Evolutionary conservation across 2,329 filamentous ascomycete species (phyloP), one percentile per base, ranked within the genome.

Genomic region (Cladosporium halotolerans): DNA sequence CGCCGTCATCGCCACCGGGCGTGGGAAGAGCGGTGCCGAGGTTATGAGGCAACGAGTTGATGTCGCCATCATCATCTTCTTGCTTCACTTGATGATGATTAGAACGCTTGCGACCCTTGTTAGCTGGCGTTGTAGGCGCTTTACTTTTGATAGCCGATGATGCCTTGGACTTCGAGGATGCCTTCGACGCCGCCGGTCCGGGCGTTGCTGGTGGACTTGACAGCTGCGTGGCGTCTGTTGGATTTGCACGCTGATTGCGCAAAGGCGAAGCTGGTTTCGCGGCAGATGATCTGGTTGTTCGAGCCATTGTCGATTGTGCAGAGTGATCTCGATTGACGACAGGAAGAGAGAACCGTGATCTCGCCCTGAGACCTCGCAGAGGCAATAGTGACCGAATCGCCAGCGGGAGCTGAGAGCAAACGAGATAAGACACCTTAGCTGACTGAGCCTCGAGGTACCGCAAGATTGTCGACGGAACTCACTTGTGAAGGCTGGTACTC

Each of bases 21-120:
- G 55, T 70, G 42, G 53, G 68, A 52, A 67, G 50, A 14, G 63
- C 57, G 6, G 66, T 65, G 5, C 77, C 79, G n/a, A 83, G 66
- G 45, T 80, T 81, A 64, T 83, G 80, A 13, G 79, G 79, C 36
- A 82, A 67, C 45, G 79, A 75, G 55, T 79, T 70, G 51, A 70
- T 56, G 23, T 73, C 68, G 5, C 48, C 40, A 57, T 66, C 52
- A 38, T 57, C 44, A 40, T 69, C 64, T 50, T 72, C 68, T 44
- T 68, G 66, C 40, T 69, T 69, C n/a, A 65, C 55, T 31, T 63
- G 47, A 50, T 64, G 47, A 50, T 64, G 66, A 52, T 68, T 66
- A 3, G 63, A 58, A 16, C 73, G 68, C 57, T 76, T 77, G 11
- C 66, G 66, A 19, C 58, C 61, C 44, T 58, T 66, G 34, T 54